phyloP scores from a whole-genome alignment of 495 filamentous ascomycete species.

The Aspergillus hancockii region DNA sequence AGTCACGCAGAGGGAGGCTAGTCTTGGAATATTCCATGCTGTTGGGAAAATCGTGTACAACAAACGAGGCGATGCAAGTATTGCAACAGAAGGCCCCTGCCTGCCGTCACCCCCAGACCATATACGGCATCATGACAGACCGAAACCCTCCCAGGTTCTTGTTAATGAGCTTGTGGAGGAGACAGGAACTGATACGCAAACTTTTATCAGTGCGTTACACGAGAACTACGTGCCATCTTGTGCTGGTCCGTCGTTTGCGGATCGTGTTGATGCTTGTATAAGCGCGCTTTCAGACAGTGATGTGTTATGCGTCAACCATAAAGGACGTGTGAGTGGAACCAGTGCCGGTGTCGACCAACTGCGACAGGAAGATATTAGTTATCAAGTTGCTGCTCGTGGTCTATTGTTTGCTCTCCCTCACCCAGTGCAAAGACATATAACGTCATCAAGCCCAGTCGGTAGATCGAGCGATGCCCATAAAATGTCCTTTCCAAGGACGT shows the following conservation, averaged over 20 bases:
- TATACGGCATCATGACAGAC: slow-evolving; percentile 60
- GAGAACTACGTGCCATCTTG: slow-evolving; percentile 93
- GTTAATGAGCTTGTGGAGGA: slow-evolving; percentile 81
- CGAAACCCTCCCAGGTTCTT: slow-evolving; percentile 67
- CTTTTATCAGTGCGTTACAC: slow-evolving; percentile 89
- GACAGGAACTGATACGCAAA: slow-evolving; percentile 83
- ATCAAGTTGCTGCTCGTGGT: slow-evolving; percentile 83
- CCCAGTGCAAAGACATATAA: slow-evolving; percentile 70
- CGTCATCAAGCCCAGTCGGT: slow-evolving; percentile 32
- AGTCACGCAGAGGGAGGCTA: slow-evolving; percentile 82
- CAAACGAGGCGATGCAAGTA: slow-evolving; percentile 61
- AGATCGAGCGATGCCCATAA: slow-evolving; percentile 60
- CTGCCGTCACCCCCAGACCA: slow-evolving; percentile 60
- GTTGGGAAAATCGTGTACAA: slow-evolving; percentile 95
- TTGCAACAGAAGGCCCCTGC: slow-evolving; percentile 23
- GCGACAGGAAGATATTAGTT: slow-evolving; percentile 88
- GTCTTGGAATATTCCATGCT: slow-evolving; percentile 91
- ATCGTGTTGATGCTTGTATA: slow-evolving; percentile 74
- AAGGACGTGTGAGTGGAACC: slow-evolving; percentile 35
- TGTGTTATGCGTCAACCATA: slow-evolving; percentile 58
- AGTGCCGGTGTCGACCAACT: slow-evolving; percentile 66
- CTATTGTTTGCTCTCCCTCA: slow-evolving; percentile 78
- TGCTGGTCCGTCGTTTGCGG: slow-evolving; percentile 57
- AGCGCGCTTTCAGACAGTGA: slow-evolving; percentile 87
- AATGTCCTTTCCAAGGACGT: slow-evolving; percentile 83